Conservation (phyloP, 352 stramenopile species). For the Pythium grandisporangium region DNA sequence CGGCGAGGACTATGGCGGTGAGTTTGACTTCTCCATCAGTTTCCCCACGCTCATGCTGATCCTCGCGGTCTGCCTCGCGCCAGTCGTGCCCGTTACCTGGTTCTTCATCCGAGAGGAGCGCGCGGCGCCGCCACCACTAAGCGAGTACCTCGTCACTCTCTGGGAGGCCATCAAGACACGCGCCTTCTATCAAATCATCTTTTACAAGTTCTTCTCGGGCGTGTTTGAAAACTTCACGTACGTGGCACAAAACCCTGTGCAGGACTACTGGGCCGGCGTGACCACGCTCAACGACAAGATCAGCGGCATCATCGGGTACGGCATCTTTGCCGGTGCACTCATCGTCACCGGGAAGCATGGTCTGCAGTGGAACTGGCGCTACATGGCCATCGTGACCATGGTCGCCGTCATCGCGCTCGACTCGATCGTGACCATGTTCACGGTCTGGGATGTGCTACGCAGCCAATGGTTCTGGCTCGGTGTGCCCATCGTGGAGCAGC, state of each 20-base stretch:
- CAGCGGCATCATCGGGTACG: neutral
- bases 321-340: conserved; percentile 2
- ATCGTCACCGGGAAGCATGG: conserved; percentile 5
- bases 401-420: conserved; percentile 4
- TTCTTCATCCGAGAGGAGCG: conserved; percentile 7
- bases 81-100: conserved; percentile 8
- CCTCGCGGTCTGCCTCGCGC: conserved; percentile 6
- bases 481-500: conserved; percentile 2
- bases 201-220: conserved; percentile 4
- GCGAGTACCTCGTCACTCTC: neutral
- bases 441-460: conserved; percentile 8
- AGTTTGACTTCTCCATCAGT: conserved; percentile 37
- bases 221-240: conserved; percentile 4
- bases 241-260: neutral
- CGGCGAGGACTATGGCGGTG: conserved; percentile 37
- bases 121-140: neutral
- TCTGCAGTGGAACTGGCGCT: conserved; percentile 9
- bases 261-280: conserved; percentile 8
- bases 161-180: neutral
- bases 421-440: conserved; percentile 1
- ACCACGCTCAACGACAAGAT: conserved; percentile 8
- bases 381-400: neutral
- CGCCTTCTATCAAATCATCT: conserved; percentile 2
- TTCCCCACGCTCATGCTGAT: conserved; percentile 22
- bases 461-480: conserved; percentile 12